Base-by-base conservation (phyloP, 1,284 basidiomycete genomes). In the Mycena citricolor region DNA sequence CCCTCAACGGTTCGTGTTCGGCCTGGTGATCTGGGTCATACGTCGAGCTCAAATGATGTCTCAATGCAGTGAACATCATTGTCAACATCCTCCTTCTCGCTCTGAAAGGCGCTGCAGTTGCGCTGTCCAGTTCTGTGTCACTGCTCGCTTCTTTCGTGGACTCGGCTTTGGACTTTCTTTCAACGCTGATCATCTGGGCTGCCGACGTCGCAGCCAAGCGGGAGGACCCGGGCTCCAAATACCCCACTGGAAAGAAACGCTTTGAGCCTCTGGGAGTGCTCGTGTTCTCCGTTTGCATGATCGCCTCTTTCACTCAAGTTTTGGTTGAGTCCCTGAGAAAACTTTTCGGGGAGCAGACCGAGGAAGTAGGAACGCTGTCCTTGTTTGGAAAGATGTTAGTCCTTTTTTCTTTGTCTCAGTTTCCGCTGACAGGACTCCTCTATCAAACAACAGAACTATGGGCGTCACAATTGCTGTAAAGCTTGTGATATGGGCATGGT, bases 241-340 rank as follows among this genome's bases (percentile, higher is more conserved):
- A 49, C 14, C 51, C 51, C 5, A 52, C 51, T 7, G 51, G 51
- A 22, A 52, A 52, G 32, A 52, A 52, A 39, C 51, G 51, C 32
- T 52, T 52, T 41, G 51, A 52, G 25, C 51, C 51, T 5, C 47
- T 52, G 20, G 51, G 51, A 4, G 51, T 52, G 8, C 47, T 52
- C 28, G 41, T 52, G 4, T 52, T 52, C 33, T 49, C 47, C 16
- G 51, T 52, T 20, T 52, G 51, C 43, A 52, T 52, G 51, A 49
- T 52, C 14, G 51, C 51, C 4, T 52, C 51, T 6, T 52, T 52
- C 37, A 46, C 46, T 6, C 47, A 49, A 31, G 51, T 52, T 23
- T 38, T 52, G 6, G 33, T 46, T 14, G 51, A 52, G 17, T 42
- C 47, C 6, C 7, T 52, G 23, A 48, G 44, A 24, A 49, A 49